Evolutionary conservation across 257 asterid genomes (phyloP).

Genomic region (Fraxinus americana): DNA sequence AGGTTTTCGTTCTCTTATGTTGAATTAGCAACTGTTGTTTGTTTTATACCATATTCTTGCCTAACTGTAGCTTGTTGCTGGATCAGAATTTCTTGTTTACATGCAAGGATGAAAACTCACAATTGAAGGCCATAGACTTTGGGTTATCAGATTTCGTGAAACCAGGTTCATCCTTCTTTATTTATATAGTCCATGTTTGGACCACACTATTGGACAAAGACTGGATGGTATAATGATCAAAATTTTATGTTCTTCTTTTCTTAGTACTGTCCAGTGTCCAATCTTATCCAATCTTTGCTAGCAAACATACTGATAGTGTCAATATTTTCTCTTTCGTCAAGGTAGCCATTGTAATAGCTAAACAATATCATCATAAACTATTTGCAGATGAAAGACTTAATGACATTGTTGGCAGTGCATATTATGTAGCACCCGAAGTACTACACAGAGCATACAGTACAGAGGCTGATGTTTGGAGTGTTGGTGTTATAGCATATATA

Average conservation of each 20-base stretch:
- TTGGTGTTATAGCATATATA: conserved; percentile 64
- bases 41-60: conserved; percentile 2
- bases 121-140: conserved; percentile 34
- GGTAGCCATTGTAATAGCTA: not conserved
- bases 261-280: no score
- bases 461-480: conserved; percentile 71
- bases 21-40: not conserved
- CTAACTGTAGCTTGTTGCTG: conserved; percentile 36
- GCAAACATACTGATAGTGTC: not conserved
- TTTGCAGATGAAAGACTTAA: conserved; percentile 62
- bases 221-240: no score
- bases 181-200: no score
- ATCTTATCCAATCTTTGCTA: no score
- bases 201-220: no score
- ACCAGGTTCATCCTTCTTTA: conserved; percentile 30
- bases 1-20: not conserved
- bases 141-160: conserved; percentile 34
- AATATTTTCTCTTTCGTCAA: not conserved
- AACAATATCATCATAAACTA: not conserved
- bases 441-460: conserved; percentile 61
- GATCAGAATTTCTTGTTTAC: conserved; percentile 37
- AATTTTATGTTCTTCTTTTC: no score
- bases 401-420: conserved; percentile 70
- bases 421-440: conserved; percentile 69
- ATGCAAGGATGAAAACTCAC: conserved; percentile 27